Conservation (phyloP, 2,329 filamentous ascomycete genomes). For the Alternaria solani region DNA sequence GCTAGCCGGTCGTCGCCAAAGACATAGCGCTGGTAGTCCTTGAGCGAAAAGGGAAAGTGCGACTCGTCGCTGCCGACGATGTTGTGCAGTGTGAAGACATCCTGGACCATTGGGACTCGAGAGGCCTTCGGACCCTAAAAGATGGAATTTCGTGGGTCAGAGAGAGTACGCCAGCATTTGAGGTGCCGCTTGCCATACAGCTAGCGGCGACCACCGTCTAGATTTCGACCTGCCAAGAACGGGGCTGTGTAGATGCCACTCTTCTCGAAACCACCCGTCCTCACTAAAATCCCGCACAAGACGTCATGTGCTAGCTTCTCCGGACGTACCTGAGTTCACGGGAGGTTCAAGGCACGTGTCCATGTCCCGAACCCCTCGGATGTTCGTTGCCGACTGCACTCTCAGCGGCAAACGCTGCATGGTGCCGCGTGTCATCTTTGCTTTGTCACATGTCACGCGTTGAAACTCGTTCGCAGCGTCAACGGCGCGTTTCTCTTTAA, state of each 20-base stretch:
- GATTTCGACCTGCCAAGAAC: constrained; percentile 20
- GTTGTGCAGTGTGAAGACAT: constrained; percentile 33
- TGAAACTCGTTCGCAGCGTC: not conserved
- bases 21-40: constrained; percentile 36
- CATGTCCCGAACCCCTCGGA: not conserved
- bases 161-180: constrained; percentile 24
- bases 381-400: not conserved
- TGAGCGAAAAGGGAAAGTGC: constrained; percentile 29
- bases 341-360: not conserved
- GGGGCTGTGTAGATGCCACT: constrained; percentile 26
- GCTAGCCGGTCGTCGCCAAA: constrained; percentile 38
- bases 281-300: constrained; percentile 20
- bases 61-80: constrained; percentile 21
- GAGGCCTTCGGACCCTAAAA: constrained; percentile 1
- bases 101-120: constrained; percentile 28
- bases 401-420: not conserved
- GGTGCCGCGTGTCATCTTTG: constrained; percentile 2
- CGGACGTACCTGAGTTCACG: not conserved
- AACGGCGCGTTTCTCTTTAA: not conserved
- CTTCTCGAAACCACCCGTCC: constrained; percentile 4
- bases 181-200: constrained; percentile 13
- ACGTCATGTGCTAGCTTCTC: constrained; percentile 14
- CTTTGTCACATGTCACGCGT: constrained; percentile 3
- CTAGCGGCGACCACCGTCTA: constrained; percentile 22
- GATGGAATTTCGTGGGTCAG: constrained; percentile 5